Evolutionary conservation across 192 early-diverging fungal genomes (phyloP), one percentile per base, ranked within the genome.

Genomic region (Thamnidium elegans): DNA sequence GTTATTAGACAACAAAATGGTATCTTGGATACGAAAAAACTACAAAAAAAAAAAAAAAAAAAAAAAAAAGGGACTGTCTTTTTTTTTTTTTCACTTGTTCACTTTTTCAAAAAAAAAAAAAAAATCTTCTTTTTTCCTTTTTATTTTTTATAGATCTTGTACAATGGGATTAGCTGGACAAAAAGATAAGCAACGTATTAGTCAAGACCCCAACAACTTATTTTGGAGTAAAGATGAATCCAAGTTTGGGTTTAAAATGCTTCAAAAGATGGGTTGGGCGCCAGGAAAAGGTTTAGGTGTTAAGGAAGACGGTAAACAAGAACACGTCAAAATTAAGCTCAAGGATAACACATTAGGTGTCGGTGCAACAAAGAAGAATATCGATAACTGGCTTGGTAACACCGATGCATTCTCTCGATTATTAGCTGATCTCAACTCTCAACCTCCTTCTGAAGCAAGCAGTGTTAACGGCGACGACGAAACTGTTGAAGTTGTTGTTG

Each of bases 321-420:
- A 92, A 45, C 90, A 99, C 68, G 83, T 99, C 59, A 94, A 93
- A 73, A 89, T 96, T 54, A 78, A 79, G 46, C 72, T 92, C 31
- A 99, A 97, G 81, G 80, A 86, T 52, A 87, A 97, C 75, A 89
- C 85, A 63, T 76, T 89, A n/a, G 96, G 96, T 58, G 73, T 99
- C 13, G 96, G 96, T 19, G 94, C 94, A 1, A 90, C 89, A 48
- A 87, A 86, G 62, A 93, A 93, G 34, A 88, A 86, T 7, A 84
- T 80, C 32, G 91, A 96, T 67, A 97, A 97, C 74, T 99, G 96
- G 96, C 83, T 99, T 15, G 94, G 90, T 56, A 94, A 95, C 73
- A 85, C 94, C 6, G 87, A 83, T 60, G 96, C 92, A 0, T 97
- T 96, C 68, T 83, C 85, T 8, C 79, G 79, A 42, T 81, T 99